Base-by-base conservation (phyloP, 441 rosid species). In the Bocquillonia castaneifolia region DNA sequence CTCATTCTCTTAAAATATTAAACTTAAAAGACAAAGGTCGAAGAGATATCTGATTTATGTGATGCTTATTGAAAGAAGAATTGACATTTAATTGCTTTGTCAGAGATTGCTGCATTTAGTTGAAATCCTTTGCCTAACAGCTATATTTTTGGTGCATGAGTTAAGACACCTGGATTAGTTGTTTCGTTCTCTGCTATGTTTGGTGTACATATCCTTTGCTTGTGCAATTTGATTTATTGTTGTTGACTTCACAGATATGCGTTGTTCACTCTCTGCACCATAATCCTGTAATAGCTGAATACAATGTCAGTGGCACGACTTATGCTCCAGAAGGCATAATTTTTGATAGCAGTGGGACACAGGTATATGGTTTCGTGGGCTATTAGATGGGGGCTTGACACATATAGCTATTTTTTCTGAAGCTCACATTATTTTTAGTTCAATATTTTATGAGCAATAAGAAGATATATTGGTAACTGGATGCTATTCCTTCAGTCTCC, bases 321-420 rank as follows among this genome's bases (percentile, higher is more conserved):
- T 94, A 90, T 83, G 94, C 99, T 65, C 99, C 99, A 71, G 99
- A 94, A 77, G 98, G 99, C 73, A 73, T 82, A 63, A 84, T 94
- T 68, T 87, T 77, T 76, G 93, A 86, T 74, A 80, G 83, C 81
- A 78, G 65, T 28, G 94, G 84, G 56, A 69, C 68, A 68, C 91
- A 86, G 99, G 99, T 94, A 83, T 56, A 72, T 51, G 22, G 53
- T 55, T 63, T 61, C 48, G 61, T n/a, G 9, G 40, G 4, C 40
- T 50, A 4, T 42, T 20, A 23, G 67, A 14, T 59, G 28, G 23
- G 40, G 23, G 20, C 56, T 6, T 17, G 32, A 25, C 6, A 8
- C 17, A 8, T 15, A 44, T 26, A n/a, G 56, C 34, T 54, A 59
- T 31, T 29, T 14, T 52, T 36, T 28, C 7, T n/a, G 53, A 63